Percentiles rank a stretch among this genome's conserved stretches.
These are phyloP conservation scores for Amylostereum areolatum DNA, from an alignment of 1,284 basidiomycete genomes.

Conservation along the genomic window DNA sequence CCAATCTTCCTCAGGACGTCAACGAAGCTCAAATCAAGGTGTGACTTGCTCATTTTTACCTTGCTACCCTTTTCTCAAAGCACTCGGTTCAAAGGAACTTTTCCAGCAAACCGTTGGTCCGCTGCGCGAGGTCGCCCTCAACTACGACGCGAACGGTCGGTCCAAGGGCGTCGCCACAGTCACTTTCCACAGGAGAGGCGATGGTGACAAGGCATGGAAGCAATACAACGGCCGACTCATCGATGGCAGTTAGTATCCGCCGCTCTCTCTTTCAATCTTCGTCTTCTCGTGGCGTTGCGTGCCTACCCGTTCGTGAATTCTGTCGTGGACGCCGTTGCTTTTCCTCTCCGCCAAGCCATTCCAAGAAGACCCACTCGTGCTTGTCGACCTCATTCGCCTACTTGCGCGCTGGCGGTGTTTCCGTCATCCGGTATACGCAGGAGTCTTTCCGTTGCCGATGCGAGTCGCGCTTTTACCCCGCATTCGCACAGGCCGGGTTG, in stretches of 20 bases:
- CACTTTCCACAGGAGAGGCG: constrained; percentile 81
- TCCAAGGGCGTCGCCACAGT: constrained; percentile 90
- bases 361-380: too few species aligned
- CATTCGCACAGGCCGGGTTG: too few species aligned
- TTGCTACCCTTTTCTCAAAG: constrained; percentile 1
- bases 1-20: constrained; percentile 92
- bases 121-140: constrained; percentile 76
- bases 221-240: constrained; percentile 98
- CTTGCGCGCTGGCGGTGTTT: too few species aligned
- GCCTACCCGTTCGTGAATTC: neutral
- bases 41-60: constrained; percentile 19
- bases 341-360: too few species aligned
- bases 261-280: constrained; percentile 34
- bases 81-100: constrained; percentile 63
- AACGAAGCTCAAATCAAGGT: constrained; percentile 93
- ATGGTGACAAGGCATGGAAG: constrained; percentile 87
- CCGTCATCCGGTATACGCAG: too few species aligned
- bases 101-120: constrained; percentile 90
- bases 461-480: too few species aligned
- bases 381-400: too few species aligned
- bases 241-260: constrained; percentile 98
- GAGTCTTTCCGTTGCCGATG: too few species aligned
- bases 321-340: too few species aligned
- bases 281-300: constrained; percentile 18
- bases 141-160: constrained; percentile 81